These are phyloP conservation scores for Stagonosporopsis vannaccii DNA, from an alignment of 2,329 filamentous ascomycete genomes.

Conservation along the genomic window DNA sequence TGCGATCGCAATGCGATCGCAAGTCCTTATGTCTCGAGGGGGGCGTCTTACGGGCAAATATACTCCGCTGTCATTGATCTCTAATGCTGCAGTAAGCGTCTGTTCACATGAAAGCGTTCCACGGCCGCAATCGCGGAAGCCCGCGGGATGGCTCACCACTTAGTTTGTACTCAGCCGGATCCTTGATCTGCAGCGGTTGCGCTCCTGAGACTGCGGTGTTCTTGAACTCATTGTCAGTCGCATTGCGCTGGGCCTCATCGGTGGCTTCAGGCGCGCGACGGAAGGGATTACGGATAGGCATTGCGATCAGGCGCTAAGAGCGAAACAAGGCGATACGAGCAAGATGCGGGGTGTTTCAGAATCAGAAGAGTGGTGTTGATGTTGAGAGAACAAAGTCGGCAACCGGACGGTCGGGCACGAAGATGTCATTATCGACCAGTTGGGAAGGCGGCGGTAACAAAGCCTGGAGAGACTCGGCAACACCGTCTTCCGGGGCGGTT, in stretches of 20 bases:
- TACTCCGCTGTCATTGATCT: constrained; percentile 94
- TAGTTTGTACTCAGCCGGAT: constrained; percentile 60
- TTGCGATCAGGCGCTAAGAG: constrained; percentile 27
- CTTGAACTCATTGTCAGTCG: constrained; percentile 44
- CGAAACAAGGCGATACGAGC: constrained; percentile 25
- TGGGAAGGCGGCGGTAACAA: constrained; percentile 16
- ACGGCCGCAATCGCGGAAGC: constrained; percentile 1
- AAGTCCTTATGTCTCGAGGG: neutral
- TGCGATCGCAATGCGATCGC: constrained; percentile 6
- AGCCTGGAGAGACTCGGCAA: constrained; percentile 12
- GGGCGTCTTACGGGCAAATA: constrained; percentile 79
- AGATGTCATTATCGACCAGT: constrained; percentile 17
- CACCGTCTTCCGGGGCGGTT: constrained; percentile 5
- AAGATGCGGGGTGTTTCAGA: constrained; percentile 26
- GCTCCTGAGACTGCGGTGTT: constrained; percentile 44
- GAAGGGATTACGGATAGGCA: constrained; percentile 54
- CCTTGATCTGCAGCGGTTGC: constrained; percentile 54
- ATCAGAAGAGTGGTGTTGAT: constrained; percentile 26
- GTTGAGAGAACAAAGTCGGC: constrained; percentile 17
- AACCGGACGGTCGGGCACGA: constrained; percentile 15
- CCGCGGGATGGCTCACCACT: constrained; percentile 53
- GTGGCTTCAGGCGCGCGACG: constrained; percentile 46
- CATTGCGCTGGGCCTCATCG: constrained; percentile 43
- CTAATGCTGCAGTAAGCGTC: constrained; percentile 59
- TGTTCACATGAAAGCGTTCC: constrained; percentile 4